Evolutionary conservation across 352 stramenopile genomes (phyloP).

Genomic region (Pilasporangium apinafurcum): DNA sequence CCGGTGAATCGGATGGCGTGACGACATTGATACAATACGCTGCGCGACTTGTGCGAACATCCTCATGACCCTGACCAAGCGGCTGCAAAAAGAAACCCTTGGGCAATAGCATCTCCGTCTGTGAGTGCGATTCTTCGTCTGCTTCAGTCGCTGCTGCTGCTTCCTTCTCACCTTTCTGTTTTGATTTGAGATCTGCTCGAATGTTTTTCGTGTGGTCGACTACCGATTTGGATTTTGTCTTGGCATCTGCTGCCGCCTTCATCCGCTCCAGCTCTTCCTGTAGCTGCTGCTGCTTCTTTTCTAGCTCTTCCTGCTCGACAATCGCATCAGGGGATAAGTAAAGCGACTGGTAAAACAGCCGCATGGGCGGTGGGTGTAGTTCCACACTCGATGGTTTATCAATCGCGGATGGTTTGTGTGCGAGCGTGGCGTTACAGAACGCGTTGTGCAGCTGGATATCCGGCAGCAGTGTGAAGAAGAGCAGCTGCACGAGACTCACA

Average conservation of each 20-base stretch:
- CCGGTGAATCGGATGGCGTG: slow-evolving; percentile 44
- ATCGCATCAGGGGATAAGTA: slow-evolving; percentile 63
- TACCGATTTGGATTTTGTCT: slow-evolving; percentile 7
- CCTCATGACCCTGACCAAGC: slow-evolving; percentile 63
- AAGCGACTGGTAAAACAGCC: slow-evolving; percentile 71
- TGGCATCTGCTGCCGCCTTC: slow-evolving; percentile 10
- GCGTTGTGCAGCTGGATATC: slow-evolving; percentile 54
- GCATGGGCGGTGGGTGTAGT: slow-evolving; percentile 53
- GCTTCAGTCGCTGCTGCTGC: background rate
- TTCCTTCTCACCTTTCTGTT: slow-evolving; percentile 2
- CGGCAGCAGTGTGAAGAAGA: slow-evolving; percentile 69
- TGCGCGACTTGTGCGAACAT: slow-evolving; percentile 38
- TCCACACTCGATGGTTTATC: slow-evolving; percentile 33
- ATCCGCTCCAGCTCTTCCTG: slow-evolving; percentile 6
- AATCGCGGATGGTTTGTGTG: slow-evolving; percentile 32
- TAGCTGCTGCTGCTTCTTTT: slow-evolving; percentile 27
- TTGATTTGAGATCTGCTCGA: background rate
- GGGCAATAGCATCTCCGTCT: slow-evolving; percentile 21
- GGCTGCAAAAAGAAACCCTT: slow-evolving; percentile 69
- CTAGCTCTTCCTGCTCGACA: slow-evolving; percentile 29
- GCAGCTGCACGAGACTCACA: slow-evolving; percentile 57
- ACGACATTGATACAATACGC: slow-evolving; percentile 81
- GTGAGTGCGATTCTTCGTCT: slow-evolving; percentile 6
- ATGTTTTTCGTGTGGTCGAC: slow-evolving; percentile 3
- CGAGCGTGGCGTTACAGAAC: slow-evolving; percentile 56